phyloP scores from a whole-genome alignment of 208 protist species.

The Acanthamoeba divionensis region DNA sequence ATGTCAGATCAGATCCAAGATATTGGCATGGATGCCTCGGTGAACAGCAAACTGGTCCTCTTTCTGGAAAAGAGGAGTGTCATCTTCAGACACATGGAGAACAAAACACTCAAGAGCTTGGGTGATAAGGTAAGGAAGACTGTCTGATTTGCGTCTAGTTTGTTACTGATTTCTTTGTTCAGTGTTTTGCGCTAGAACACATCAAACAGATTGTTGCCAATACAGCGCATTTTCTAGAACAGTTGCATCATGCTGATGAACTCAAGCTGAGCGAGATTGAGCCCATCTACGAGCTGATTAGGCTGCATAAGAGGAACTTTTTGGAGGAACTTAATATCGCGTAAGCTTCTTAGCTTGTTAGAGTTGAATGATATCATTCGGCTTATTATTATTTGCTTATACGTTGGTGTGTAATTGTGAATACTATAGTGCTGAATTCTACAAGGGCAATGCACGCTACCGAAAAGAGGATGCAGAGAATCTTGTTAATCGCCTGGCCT shows the following conservation, averaged over 20 bases:
- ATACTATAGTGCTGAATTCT: background rate
- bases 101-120: background rate
- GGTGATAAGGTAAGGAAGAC: background rate
- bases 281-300: background rate
- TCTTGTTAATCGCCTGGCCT: background rate
- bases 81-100: background rate
- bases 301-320: background rate
- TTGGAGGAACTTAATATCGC: background rate
- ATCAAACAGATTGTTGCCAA: background rate
- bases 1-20: too few species aligned
- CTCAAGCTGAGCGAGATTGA: background rate
- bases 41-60: background rate
- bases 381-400: background rate
- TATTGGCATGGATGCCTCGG: too few species aligned
- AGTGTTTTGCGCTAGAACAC: background rate
- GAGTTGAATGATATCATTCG: too few species aligned
- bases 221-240: background rate
- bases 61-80: background rate
- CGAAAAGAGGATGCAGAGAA: background rate
- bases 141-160: background rate
- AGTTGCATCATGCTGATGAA: background rate
- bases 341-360: too few species aligned
- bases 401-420: background rate
- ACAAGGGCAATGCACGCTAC: background rate
- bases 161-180: background rate